These are phyloP conservation scores for Lachancea waltii DNA, from an alignment of 805 yeast genomes.

Conservation along the genomic window DNA sequence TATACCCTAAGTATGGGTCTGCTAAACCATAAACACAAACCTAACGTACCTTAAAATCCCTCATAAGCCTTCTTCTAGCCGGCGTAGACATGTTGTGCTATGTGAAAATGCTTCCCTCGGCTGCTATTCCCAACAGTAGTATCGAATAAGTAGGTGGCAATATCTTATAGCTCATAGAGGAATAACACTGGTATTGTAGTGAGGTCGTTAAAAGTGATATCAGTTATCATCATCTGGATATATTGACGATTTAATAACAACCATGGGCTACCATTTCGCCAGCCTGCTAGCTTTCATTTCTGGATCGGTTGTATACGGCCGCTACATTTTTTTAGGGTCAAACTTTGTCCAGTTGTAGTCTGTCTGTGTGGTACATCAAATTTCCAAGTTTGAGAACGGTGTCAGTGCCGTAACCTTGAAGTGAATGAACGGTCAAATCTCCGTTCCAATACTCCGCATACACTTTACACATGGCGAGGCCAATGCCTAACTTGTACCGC, in stretches of 20 bases:
- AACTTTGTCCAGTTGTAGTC: conserved; percentile 67
- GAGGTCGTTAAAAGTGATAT: no score
- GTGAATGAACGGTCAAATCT: conserved; percentile 67
- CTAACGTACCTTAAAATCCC: conserved; percentile 78
- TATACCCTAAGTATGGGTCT: no score
- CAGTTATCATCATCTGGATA: no score
- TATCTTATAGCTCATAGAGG: no score
- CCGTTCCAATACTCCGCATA: conserved; percentile 98
- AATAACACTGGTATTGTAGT: no score
- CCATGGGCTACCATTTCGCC: no score
- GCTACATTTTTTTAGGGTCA: conserved; percentile 17
- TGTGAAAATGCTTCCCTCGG: no score
- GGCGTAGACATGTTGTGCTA: conserved; percentile 76
- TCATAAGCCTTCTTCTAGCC: conserved; percentile 97
- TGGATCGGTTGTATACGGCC: no score
- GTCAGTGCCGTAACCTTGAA: conserved; percentile 91
- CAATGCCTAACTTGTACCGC: conserved; percentile 72
- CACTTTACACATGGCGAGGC: conserved; percentile 86
- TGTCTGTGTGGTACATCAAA: conserved; percentile 61
- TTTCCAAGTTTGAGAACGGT: conserved; percentile 74
- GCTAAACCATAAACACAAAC: neutral
- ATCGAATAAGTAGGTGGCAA: conserved; percentile 1
- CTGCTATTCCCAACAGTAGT: no score
- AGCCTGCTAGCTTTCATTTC: no score
- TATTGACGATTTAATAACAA: no score